A percentile compares a stretch with the other conserved stretches of the same genome.
Conservation (phyloP, 345 rosid species). For the Cochlearia excelsa region DNA sequence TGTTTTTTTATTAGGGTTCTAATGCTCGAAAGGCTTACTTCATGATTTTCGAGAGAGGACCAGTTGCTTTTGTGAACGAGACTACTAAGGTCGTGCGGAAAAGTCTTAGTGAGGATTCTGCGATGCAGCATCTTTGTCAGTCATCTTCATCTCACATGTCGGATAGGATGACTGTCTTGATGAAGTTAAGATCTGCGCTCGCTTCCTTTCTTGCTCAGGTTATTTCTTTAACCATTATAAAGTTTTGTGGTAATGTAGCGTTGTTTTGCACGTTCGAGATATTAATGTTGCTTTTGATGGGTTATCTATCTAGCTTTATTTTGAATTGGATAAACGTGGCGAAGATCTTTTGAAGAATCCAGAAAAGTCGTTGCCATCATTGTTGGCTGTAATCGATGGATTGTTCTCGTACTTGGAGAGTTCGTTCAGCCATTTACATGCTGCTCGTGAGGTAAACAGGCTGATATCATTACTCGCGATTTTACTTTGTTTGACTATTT, state of each 20-base stretch:
- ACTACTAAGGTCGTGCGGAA: constrained; percentile 44
- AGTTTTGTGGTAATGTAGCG: not conserved
- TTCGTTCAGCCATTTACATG: constrained; percentile 62
- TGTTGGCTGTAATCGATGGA: constrained; percentile 46
- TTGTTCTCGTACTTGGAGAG: constrained; percentile 66
- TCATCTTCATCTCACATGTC: constrained; percentile 68
- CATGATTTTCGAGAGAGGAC: constrained; percentile 92
- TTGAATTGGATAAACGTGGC: constrained; percentile 68
- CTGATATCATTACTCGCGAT: not conserved
- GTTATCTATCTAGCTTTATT: constrained; percentile 52
- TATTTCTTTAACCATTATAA: constrained; percentile 4
- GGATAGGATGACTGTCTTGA: constrained; percentile 60
- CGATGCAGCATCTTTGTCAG: constrained; percentile 51
- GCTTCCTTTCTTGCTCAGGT: constrained; percentile 94
- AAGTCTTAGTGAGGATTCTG: constrained; percentile 44
- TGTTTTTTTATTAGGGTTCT: constrained; percentile 49
- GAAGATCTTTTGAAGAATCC: constrained; percentile 68
- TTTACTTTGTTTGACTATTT: constrained; percentile 3
- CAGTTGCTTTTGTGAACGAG: constrained; percentile 62
- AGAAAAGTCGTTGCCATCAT: constrained; percentile 50
- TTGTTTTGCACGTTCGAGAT: constrained; percentile 2
- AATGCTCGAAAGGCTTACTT: constrained; percentile 61
- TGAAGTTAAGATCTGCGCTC: constrained; percentile 54
- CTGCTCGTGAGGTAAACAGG: constrained; percentile 51
- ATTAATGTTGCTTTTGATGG: constrained; percentile 22